Evolutionary conservation across 1,284 basidiomycete species (phyloP), one percentile per base, ranked within the genome.

Genomic region (Ceratobasidium sp.): DNA sequence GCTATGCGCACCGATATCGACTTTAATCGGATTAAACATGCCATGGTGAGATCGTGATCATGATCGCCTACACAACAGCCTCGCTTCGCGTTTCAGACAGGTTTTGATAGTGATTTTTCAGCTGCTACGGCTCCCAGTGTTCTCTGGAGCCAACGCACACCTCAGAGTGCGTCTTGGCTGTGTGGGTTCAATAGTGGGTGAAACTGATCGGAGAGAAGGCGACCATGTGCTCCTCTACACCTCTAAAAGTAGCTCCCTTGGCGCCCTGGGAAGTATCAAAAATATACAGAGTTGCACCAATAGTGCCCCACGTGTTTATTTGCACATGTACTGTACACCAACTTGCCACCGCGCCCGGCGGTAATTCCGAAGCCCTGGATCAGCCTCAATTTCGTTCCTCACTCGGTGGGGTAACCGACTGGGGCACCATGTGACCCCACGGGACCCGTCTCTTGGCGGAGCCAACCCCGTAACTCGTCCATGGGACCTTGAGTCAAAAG

Each of bases 381-480:
- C 11, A 11, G 11, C 33, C 33, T 36, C 33, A 11, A 36, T 36
- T 36, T 11, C 33, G 11, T 36, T 36, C 33, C 33, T n/a, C 33
- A 36, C 33, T 36, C 33, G 11, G 11, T 36, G 4, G n/a, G n/a
- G 33, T 36, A 36, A 36, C 33, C 33, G 33, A 4, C 5, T 36
- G 33, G 33, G 33, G 13, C 29, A 36, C 3, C 57, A 60, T 44
- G 29, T 60, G 57, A 47, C 57, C 44, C 42, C 56, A 47, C 23
- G 56, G 36, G 52, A 25, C 23, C n/a, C n/a, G n/a, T n/a, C n/a
- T n/a, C n/a, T n/a, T n/a, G n/a, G 33, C 33, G 33, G 33, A 36
- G 33, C 11, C 33, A 11, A 36, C 33, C 9, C 25, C 52, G 52
- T 23, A 50, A 50, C 14, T 50, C 6, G 21, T 47, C 16, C 27